Conservation (phyloP, 1,139 yeast species). For the Geotrichum klebahnii region DNA sequence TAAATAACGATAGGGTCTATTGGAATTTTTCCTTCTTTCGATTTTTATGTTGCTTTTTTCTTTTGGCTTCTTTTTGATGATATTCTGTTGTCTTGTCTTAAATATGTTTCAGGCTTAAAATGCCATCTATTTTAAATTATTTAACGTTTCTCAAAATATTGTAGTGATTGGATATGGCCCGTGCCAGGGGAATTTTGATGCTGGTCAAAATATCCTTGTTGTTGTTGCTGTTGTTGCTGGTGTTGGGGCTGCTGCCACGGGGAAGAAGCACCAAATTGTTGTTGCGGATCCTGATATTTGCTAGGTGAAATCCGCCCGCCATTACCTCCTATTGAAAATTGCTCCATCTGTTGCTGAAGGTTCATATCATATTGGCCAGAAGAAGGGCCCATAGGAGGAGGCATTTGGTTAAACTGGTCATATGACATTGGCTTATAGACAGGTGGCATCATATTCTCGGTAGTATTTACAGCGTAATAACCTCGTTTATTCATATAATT, state of each 20-base stretch:
- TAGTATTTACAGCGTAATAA: conserved; percentile 3
- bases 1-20: too few relatives aligned
- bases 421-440: neutral
- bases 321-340: conserved; percentile 10
- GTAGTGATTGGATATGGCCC: conserved; percentile 11
- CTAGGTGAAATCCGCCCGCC: conserved; percentile 13
- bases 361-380: conserved; percentile 1
- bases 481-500: conserved; percentile 15
- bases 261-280: neutral
- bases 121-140: neutral
- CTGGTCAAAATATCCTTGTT: conserved; percentile 14
- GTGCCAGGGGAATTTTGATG: conserved; percentile 12
- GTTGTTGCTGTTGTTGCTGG: conserved; percentile 8
- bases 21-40: too few relatives aligned
- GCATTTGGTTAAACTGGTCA: conserved; percentile 4
- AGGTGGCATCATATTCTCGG: conserved; percentile 1
- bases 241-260: conserved; percentile 10
- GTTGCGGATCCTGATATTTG: conserved; percentile 10
- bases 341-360: conserved; percentile 17
- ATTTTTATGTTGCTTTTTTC: neutral
- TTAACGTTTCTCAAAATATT: conserved; percentile 19
- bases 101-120: too few relatives aligned
- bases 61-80: neutral
- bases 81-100: neutral
- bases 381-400: conserved; percentile 2